Percentiles rank a stretch among this genome's conserved stretches.
phyloP scores from a whole-genome alignment of 2,329 filamentous ascomycete species.

The Ploettnerulaceae sp. region DNA sequence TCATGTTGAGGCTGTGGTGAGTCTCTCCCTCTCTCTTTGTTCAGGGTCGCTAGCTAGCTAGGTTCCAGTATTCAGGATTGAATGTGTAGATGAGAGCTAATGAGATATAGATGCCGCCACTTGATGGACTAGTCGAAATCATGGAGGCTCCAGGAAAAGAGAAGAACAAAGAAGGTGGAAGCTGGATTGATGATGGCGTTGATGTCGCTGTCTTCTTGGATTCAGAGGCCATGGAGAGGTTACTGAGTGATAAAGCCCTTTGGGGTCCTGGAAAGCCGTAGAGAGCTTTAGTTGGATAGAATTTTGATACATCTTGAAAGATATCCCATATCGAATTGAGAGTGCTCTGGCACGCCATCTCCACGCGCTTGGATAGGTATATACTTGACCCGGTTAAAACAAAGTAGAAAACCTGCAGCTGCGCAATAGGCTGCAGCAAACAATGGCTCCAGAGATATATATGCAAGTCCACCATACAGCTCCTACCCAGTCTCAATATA shows the following conservation, averaged over 20 bases:
- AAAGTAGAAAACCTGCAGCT: no score
- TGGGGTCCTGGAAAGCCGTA: no score
- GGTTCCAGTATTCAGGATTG: no score
- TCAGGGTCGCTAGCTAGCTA: not conserved
- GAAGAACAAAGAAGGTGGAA: conserved; percentile 9
- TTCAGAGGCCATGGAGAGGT: conserved; percentile 26
- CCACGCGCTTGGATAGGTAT: no score
- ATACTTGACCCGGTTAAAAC: no score
- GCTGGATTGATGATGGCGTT: conserved; percentile 32
- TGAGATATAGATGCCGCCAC: conserved; percentile 35
- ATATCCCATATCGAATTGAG: not conserved
- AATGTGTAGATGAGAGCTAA: no score
- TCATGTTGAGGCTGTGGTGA: conserved; percentile 37
- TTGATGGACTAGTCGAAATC: conserved; percentile 41
- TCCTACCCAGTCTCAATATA: no score
- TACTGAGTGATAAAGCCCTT: conserved; percentile 28
- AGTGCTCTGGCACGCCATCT: no score
- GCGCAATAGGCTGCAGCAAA: no score
- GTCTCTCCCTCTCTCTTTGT: not conserved
- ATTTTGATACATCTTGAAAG: not conserved
- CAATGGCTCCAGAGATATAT: no score
- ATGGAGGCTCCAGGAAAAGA: conserved; percentile 33
- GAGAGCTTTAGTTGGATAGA: not conserved
- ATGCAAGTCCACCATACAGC: no score
- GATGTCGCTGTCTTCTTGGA: conserved; percentile 37